Percentiles rank a stretch among this genome's conserved stretches.
Conservation (phyloP, 1,139 yeast genomes). For the Kodamaea sp. region DNA sequence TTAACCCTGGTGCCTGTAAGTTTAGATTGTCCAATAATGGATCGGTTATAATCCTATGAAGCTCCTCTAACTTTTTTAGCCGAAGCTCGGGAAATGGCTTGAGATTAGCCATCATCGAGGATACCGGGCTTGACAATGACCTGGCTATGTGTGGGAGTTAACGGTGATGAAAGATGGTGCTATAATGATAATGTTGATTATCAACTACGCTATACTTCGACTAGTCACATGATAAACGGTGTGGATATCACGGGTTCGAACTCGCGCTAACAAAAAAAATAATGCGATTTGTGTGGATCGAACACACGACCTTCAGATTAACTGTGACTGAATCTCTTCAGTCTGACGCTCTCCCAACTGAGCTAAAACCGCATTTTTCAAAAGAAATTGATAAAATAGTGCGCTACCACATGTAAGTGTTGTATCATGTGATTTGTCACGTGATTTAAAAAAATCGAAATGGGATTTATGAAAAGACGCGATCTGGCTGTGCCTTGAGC, state of each 20-base stretch:
- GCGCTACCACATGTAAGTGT: no score
- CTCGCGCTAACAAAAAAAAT: constrained; percentile 6
- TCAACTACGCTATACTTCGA: no score
- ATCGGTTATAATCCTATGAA: constrained; percentile 7
- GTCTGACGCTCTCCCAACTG: constrained; percentile 94
- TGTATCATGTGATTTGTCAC: no score
- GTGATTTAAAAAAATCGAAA: no score
- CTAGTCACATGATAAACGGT: constrained; percentile 12
- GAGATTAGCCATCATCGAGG: constrained; percentile 4
- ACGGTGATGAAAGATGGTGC: no score
- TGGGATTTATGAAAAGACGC: no score
- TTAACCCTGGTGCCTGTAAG: not conserved
- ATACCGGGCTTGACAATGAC: no score
- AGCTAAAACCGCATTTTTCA: constrained; percentile 50
- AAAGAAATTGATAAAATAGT: no score
- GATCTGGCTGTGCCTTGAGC: no score
- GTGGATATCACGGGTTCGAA: constrained; percentile 24
- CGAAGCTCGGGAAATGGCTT: constrained; percentile 5
- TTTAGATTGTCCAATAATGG: constrained; percentile 4
- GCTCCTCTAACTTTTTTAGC: constrained; percentile 10
- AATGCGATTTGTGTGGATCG: constrained; percentile 45
- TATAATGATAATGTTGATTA: no score
- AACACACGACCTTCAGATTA: constrained; percentile 59
- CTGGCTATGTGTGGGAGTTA: no score
- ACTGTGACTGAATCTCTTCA: constrained; percentile 53